Evolutionary conservation across 176 grass and related monocot genomes (phyloP).

Genomic region (Musa itinerans): DNA sequence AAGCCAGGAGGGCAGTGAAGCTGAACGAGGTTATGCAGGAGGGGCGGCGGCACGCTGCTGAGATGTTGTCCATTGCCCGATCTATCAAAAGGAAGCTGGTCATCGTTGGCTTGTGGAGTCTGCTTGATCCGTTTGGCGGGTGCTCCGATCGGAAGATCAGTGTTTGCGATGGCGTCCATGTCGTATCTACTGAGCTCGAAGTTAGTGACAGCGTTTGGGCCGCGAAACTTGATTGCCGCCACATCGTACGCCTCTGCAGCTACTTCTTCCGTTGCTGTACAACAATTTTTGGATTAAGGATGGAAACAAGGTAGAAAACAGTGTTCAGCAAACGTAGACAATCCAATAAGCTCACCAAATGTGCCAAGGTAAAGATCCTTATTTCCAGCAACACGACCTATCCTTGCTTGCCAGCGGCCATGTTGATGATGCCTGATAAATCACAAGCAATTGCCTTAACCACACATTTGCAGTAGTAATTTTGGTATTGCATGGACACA

Average conservation of each 20-base stretch:
- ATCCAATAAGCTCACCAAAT: slow-evolving; percentile 35
- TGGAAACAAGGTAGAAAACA: too few relatives aligned
- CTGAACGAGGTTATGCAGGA: slow-evolving; percentile 2
- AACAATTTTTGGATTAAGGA: too few relatives aligned
- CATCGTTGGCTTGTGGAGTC: neutral
- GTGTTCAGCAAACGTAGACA: too few relatives aligned
- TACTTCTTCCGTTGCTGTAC: slow-evolving; percentile 74
- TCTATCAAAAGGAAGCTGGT: neutral
- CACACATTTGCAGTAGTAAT: too few relatives aligned
- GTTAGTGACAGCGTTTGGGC: slow-evolving; percentile 74
- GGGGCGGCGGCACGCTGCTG: neutral
- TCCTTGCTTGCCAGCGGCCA: slow-evolving; percentile 95
- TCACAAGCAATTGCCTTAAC: neutral
- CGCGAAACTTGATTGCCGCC: slow-evolving; percentile 86
- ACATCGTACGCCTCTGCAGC: slow-evolving; percentile 94
- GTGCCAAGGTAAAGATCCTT: slow-evolving; percentile 97
- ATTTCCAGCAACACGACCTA: slow-evolving; percentile 89
- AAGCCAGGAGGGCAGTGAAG: neutral
- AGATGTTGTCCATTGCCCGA: neutral
- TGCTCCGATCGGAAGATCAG: slow-evolving; percentile 55
- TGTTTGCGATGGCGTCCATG: slow-evolving; percentile 50
- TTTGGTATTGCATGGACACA: too few relatives aligned
- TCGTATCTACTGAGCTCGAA: slow-evolving; percentile 76
- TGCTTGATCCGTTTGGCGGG: slow-evolving; percentile 25
- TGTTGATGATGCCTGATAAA: slow-evolving; percentile 80